Conservation (phyloP, 75 land plant genomes). For the Pinus tabuliformis region DNA sequence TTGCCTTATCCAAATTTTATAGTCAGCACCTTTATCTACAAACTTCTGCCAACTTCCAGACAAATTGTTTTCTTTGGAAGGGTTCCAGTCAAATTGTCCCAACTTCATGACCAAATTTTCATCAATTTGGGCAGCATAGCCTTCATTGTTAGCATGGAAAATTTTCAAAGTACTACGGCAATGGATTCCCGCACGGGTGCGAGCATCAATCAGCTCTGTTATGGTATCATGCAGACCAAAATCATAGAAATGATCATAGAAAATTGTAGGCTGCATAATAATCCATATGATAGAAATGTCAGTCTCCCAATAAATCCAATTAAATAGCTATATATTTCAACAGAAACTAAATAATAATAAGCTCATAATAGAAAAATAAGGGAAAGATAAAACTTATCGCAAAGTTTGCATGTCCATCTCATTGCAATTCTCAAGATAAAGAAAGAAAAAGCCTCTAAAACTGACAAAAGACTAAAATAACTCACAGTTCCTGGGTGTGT, state of each 20-base stretch:
- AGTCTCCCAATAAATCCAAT: background rate
- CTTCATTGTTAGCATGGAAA: slow-evolving; percentile 62
- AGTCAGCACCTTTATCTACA: slow-evolving; percentile 61
- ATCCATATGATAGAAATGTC: slow-evolving; percentile 5
- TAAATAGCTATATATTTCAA: background rate
- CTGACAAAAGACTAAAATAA: slow-evolving; percentile 5
- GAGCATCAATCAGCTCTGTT: slow-evolving; percentile 57
- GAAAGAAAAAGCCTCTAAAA: background rate
- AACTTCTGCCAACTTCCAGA: slow-evolving; percentile 71
- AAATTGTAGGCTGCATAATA: slow-evolving; percentile 65
- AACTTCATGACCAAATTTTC: slow-evolving; percentile 59
- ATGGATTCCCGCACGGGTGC: slow-evolving; percentile 65
- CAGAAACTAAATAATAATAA: background rate
- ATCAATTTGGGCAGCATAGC: slow-evolving; percentile 65
- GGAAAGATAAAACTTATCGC: background rate
- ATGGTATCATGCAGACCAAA: slow-evolving; percentile 69
- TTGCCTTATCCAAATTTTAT: slow-evolving; percentile 64
- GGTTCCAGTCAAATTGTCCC: slow-evolving; percentile 79
- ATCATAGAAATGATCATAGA: slow-evolving; percentile 80
- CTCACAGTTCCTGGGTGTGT: slow-evolving; percentile 88
- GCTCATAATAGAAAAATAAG: background rate
- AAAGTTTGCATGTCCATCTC: background rate
- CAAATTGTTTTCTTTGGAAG: slow-evolving; percentile 66
- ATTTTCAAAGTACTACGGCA: slow-evolving; percentile 72
- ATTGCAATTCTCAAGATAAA: background rate